Conservation (phyloP, 2,329 filamentous ascomycete genomes). For the Phoma sp. region DNA sequence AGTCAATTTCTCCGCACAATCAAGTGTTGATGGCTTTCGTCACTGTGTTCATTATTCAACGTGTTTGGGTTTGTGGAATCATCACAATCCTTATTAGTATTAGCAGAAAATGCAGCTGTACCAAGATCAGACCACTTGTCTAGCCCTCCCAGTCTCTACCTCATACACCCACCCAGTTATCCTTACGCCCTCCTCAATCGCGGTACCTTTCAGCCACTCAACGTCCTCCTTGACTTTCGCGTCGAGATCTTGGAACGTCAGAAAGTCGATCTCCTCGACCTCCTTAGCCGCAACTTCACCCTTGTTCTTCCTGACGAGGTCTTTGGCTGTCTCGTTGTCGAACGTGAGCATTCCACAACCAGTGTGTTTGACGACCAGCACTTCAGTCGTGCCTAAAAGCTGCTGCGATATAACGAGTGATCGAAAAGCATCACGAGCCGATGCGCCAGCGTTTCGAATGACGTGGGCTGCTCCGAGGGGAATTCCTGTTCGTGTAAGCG, state of each 20-base stretch:
- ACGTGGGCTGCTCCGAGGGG: constrained; percentile 78
- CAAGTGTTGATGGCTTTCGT: not conserved
- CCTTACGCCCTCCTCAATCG: constrained; percentile 65
- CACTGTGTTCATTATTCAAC: not conserved
- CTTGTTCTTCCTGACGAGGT: constrained; percentile 65
- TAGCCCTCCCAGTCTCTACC: constrained; percentile 72
- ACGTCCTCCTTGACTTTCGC: constrained; percentile 72
- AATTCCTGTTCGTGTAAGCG: constrained; percentile 54
- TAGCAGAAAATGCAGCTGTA: not conserved
- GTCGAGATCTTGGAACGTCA: constrained; percentile 64
- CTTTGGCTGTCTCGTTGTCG: constrained; percentile 63
- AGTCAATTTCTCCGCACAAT: not conserved
- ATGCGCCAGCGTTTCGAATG: constrained; percentile 70
- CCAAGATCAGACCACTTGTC: constrained; percentile 49
- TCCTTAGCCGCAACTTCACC: constrained; percentile 58
- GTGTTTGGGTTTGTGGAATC: not conserved
- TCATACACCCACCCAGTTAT: constrained; percentile 81
- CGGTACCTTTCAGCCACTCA: constrained; percentile 63
- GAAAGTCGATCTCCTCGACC: constrained; percentile 63
- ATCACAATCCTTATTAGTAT: not conserved
- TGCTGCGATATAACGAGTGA: constrained; percentile 81
- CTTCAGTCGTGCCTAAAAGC: constrained; percentile 76
- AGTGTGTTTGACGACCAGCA: constrained; percentile 77
- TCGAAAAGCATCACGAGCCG: constrained; percentile 71
- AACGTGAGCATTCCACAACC: constrained; percentile 77